Conservation (phyloP, 805 yeast species). For the Wilhelminamyces savonicus region DNA sequence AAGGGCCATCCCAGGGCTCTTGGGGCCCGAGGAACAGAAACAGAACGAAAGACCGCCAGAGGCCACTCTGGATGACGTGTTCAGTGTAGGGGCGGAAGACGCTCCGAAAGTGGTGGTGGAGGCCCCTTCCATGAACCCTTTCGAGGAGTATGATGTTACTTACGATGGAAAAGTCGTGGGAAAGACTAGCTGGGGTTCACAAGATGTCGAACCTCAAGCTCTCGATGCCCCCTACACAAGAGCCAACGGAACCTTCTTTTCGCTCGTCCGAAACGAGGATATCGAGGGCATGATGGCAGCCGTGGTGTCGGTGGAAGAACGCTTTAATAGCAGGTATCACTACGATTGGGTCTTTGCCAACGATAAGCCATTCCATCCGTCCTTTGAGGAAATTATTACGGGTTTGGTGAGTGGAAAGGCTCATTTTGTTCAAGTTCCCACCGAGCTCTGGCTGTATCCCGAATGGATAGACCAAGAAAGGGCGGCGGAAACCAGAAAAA, state of each 20-base stretch:
- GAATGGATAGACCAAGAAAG: conserved; percentile 13
- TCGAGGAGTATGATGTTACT: no score
- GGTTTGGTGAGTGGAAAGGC: conserved; percentile 14
- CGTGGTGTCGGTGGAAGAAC: conserved; percentile 2
- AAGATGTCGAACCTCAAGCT: neutral
- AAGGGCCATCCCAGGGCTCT: no score
- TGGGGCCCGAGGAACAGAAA: no score
- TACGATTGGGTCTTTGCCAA: conserved; percentile 22
- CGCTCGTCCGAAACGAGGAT: conserved; percentile 11
- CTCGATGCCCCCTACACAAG: conserved; percentile 1
- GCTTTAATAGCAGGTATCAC: conserved; percentile 14
- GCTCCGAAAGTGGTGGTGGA: no score
- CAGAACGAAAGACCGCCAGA: no score
- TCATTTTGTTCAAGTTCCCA: conserved; percentile 13
- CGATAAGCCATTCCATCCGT: conserved; percentile 16
- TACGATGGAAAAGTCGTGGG: no score
- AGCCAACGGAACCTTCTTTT: conserved; percentile 12
- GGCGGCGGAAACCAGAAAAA: conserved; percentile 20
- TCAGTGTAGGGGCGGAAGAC: no score
- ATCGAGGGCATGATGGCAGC: conserved; percentile 5
- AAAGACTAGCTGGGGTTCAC: no score
- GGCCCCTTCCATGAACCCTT: no score
- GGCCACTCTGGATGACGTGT: no score
- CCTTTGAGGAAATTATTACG: conserved; percentile 9
- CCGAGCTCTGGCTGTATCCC: conserved; percentile 14